A percentile compares a stretch with the other conserved stretches of the same genome.
Evolutionary conservation across 2,329 filamentous ascomycete genomes (phyloP).

Genomic region (Monosporascus sp.): DNA sequence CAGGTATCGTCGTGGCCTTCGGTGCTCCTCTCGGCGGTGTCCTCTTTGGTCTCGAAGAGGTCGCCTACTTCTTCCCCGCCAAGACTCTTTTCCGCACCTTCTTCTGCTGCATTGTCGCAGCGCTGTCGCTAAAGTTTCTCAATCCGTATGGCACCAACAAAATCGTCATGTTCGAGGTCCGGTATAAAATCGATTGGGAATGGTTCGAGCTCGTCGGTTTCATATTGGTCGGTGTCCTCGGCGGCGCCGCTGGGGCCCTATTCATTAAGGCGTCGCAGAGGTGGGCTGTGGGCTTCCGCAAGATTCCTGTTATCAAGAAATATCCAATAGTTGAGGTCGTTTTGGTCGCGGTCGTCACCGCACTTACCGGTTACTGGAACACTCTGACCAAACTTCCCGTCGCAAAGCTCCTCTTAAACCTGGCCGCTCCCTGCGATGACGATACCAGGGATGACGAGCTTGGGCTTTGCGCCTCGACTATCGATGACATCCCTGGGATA

Average conservation of each 20-base stretch:
- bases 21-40: slow-evolving; percentile 84
- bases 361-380: slow-evolving; percentile 89
- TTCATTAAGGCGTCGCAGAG: slow-evolving; percentile 94
- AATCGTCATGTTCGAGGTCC: slow-evolving; percentile 93
- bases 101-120: slow-evolving; percentile 94
- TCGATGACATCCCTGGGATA: slow-evolving; percentile 73
- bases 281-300: slow-evolving; percentile 87
- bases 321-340: slow-evolving; percentile 84
- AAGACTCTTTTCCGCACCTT: slow-evolving; percentile 97
- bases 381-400: slow-evolving; percentile 83
- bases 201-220: slow-evolving; percentile 87
- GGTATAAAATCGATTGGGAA: slow-evolving; percentile 86
- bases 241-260: slow-evolving; percentile 77
- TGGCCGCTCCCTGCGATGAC: slow-evolving; percentile 81
- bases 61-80: slow-evolving; percentile 93
- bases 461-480: slow-evolving; percentile 70
- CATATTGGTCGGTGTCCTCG: slow-evolving; percentile 77
- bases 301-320: slow-evolving; percentile 72
- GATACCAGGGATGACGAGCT: slow-evolving; percentile 57
- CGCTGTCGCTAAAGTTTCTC: slow-evolving; percentile 86
- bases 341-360: slow-evolving; percentile 80
- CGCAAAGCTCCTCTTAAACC: slow-evolving; percentile 81
- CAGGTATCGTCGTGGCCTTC: slow-evolving; percentile 90
- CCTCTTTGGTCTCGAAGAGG: slow-evolving; percentile 89
- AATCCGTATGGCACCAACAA: slow-evolving; percentile 96